These are phyloP conservation scores for Euclidium syriacum DNA, from an alignment of 345 rosid genomes.

Conservation along the genomic window DNA sequence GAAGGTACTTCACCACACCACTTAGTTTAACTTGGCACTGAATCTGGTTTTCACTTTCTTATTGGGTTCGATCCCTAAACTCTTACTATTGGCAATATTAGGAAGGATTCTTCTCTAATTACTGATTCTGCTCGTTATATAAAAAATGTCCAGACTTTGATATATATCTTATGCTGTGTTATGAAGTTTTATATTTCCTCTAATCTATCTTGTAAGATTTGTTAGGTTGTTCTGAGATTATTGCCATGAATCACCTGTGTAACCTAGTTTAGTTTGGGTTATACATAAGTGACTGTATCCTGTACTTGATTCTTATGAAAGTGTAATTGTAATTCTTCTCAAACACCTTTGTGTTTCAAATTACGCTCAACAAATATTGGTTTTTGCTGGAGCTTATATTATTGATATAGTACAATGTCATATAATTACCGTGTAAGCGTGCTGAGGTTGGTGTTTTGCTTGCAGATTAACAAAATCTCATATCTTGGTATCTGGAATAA, in stretches of 20 bases:
- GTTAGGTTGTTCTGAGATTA: background rate
- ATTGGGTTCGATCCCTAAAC: background rate
- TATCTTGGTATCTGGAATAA: constrained; percentile 72
- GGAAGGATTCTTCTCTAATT: background rate
- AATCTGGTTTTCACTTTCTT: background rate
- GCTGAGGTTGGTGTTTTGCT: constrained; percentile 18
- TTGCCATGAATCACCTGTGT: background rate
- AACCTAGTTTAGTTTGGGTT: too few species aligned
- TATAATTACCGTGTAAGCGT: background rate
- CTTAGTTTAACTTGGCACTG: background rate
- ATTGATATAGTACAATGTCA: background rate
- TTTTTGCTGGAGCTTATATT: background rate
- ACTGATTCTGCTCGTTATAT: too few species aligned
- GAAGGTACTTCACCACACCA: constrained; percentile 44
- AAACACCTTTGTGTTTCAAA: too few species aligned
- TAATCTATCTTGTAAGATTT: too few species aligned
- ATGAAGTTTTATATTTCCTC: too few species aligned
- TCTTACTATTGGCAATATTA: background rate
- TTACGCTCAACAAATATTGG: too few species aligned
- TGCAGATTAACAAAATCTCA: constrained; percentile 77
- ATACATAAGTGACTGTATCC: too few species aligned
- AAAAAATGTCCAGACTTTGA: too few species aligned
- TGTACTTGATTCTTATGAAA: too few species aligned
- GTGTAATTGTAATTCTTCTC: too few species aligned
- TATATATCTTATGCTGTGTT: too few species aligned